Conservation (phyloP, 345 rosid species). For the Salix koriyanagi region DNA sequence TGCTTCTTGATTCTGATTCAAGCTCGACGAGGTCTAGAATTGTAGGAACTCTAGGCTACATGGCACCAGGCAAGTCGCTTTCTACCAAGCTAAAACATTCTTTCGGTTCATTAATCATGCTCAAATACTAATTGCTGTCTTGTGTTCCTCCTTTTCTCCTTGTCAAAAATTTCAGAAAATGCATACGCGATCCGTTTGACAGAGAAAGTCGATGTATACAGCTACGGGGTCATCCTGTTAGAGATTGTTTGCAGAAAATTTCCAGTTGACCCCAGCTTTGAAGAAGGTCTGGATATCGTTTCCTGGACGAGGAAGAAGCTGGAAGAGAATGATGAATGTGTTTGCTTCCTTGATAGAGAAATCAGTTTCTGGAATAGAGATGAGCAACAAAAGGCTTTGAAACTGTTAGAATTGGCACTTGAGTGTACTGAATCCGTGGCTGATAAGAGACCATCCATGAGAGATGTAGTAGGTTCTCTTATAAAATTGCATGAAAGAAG, state of each 20-base stretch:
- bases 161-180: conserved; percentile 25
- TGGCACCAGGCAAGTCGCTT: conserved; percentile 35
- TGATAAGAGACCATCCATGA: conserved; percentile 39
- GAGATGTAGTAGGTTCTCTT: conserved; percentile 31
- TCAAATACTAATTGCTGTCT: neutral
- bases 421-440: conserved; percentile 29
- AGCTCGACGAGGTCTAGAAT: conserved; percentile 27
- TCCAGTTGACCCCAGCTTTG: conserved; percentile 34
- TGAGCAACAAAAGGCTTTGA: conserved; percentile 32
- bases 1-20: conserved; percentile 19
- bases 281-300: conserved; percentile 31
- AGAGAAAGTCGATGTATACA: conserved; percentile 35
- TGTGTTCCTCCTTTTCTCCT: neutral
- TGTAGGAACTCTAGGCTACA: conserved; percentile 41
- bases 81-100: neutral
- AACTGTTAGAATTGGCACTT: conserved; percentile 34
- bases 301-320: conserved; percentile 29
- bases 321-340: conserved; percentile 22
- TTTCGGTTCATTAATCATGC: neutral
- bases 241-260: conserved; percentile 35
- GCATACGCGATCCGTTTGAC: conserved; percentile 29
- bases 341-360: conserved; percentile 34
- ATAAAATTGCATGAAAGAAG: conserved; percentile 22
- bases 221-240: conserved; percentile 34
- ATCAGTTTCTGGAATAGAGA: conserved; percentile 29